Evolutionary conservation across 2,329 filamentous ascomycete species (phyloP), one percentile per base, ranked within the genome.

Genomic region (Trichophyton verrucosum): DNA sequence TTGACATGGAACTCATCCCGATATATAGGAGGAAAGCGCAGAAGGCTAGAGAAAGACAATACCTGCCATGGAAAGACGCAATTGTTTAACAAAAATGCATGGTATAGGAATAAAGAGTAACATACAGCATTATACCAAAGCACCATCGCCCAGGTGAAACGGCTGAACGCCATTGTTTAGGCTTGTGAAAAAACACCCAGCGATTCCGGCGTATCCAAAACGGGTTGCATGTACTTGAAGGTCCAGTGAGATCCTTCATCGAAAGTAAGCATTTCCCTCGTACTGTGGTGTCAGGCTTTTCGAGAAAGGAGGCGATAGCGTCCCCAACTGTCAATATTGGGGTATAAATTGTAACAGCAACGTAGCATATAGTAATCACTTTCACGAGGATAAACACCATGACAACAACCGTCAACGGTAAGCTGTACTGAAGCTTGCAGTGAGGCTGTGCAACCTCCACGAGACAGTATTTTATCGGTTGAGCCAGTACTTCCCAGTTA

Each of bases 301-400:
- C 64, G 2, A 75, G 63, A 51, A 76, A 77, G 0, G 72, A 74
- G 7, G 69, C 66, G 9, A 76, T 68, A 0, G 70, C 72, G 62
- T 75, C 73, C 4, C 74, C 74, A 1, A 71, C 65, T 0, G 72
- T 74, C 27, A 71, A 63, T 8, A 71, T 66, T 9, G 58, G 22
- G 3, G 64, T 46, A 33, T 47, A 38, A 33, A 33, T 51, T 9
- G 15, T 46, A 24, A 42, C 40, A 51, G 44, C 62, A 22, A 42
- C 51, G 20, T 49, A 57, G 55, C 46, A 56, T 33, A 57, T 63
- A 57, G 47, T 60, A 27, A 38, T 56, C 22, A 55, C 61, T 49
- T 70, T 68, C 2, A 64, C 33, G 0, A 65, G 9, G 44, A 67
- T 70, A 40, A 63, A 65, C 1, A 60, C 24, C 17, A 69, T 68